Evolutionary conservation across 257 asterid species (phyloP).

Genomic region (Rubia yunnanensis): DNA sequence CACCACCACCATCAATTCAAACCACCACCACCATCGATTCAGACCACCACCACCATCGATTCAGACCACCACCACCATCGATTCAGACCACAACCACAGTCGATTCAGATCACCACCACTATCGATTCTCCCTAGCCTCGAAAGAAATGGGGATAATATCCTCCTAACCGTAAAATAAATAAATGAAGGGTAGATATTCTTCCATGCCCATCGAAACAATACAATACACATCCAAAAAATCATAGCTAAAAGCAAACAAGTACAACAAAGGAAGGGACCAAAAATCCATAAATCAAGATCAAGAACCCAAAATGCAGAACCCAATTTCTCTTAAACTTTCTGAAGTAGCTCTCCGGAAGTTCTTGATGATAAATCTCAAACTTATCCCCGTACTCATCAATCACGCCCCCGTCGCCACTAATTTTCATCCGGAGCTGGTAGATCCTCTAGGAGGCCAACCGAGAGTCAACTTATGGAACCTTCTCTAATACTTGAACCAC

Average conservation of each 20-base stretch:
- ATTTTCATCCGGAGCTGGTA: slow-evolving; percentile 51
- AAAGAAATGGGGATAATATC: too few species aligned
- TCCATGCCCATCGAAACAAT: not conserved
- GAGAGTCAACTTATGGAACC: slow-evolving; percentile 87
- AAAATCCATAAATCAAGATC: slow-evolving; percentile 69
- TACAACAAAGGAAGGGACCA: slow-evolving; percentile 82
- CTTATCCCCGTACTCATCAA: slow-evolving; percentile 52
- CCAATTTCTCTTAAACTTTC: slow-evolving; percentile 95
- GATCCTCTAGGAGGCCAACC: slow-evolving; percentile 76
- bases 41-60: too few species aligned
- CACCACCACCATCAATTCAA: too few species aligned
- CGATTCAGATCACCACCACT: too few species aligned
- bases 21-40: too few species aligned
- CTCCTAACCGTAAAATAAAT: too few species aligned
- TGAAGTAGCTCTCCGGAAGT: slow-evolving; percentile 87
- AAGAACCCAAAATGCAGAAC: slow-evolving; percentile 78
- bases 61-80: too few species aligned
- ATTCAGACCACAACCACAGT: too few species aligned
- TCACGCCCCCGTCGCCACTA: slow-evolving; percentile 28
- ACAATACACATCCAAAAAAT: not conserved
- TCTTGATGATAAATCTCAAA: slow-evolving; percentile 82
- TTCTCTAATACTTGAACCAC: slow-evolving; percentile 87
- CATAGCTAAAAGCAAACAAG: slow-evolving; percentile 42
- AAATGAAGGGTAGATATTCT: too few species aligned
- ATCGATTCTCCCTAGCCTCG: too few species aligned